phyloP scores from a whole-genome alignment of 2,329 filamentous ascomycete species.

The Fusarium concolor region DNA sequence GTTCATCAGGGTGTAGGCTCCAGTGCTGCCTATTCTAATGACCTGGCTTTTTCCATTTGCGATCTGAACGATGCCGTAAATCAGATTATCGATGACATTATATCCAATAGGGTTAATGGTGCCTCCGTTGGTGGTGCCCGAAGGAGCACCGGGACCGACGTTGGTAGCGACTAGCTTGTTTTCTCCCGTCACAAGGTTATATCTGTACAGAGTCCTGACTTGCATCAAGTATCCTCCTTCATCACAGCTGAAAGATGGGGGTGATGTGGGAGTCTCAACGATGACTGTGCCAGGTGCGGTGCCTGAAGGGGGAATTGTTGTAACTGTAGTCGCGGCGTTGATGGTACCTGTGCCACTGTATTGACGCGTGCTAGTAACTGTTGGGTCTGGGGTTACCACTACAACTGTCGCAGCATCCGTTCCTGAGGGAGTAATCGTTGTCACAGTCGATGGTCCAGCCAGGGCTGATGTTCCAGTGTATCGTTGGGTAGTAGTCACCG shows the following conservation, averaged over 20 bases:
- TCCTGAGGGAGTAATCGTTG: background rate
- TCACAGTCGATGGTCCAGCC: background rate
- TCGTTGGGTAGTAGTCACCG: background rate
- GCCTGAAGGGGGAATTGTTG: background rate
- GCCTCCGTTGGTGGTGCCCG: background rate
- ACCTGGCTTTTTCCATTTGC: background rate
- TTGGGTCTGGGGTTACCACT: background rate
- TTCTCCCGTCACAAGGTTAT: conserved; percentile 3
- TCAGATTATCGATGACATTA: conserved; percentile 10
- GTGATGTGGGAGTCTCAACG: conserved; percentile 10
- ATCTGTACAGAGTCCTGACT: conserved; percentile 4
- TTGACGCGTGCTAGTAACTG: background rate
- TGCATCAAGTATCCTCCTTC: conserved; percentile 27
- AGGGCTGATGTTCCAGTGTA: background rate
- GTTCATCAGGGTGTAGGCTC: conserved; percentile 13
- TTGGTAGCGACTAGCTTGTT: background rate
- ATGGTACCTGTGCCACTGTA: background rate
- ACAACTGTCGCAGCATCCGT: background rate
- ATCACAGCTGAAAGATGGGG: conserved; percentile 17
- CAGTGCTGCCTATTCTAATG: conserved; percentile 6
- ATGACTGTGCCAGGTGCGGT: conserved; percentile 2
- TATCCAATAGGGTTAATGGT: conserved; percentile 11
- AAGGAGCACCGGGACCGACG: background rate
- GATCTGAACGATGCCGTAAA: conserved; percentile 19
- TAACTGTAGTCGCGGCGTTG: background rate